phyloP scores from a whole-genome alignment of 441 rosid species.

The Geranium incanum region DNA sequence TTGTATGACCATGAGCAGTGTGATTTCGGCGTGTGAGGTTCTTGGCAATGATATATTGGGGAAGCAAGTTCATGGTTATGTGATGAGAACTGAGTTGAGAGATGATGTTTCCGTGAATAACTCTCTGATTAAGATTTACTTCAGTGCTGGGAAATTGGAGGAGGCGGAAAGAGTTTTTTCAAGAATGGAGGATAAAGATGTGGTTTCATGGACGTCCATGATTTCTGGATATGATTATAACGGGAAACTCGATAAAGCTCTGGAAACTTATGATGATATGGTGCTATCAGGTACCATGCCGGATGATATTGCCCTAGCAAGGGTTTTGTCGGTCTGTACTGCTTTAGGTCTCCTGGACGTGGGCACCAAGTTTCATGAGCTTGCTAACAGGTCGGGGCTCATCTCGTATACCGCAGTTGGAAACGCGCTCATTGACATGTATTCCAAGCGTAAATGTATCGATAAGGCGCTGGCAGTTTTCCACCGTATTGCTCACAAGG shows the following conservation, averaged over 20 bases:
- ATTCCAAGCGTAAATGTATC: constrained; percentile 73
- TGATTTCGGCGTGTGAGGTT: constrained; percentile 66
- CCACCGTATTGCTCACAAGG: constrained; percentile 51
- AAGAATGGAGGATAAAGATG: constrained; percentile 53
- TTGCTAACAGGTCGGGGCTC: constrained; percentile 52
- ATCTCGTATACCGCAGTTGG: constrained; percentile 57
- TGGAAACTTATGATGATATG: constrained; percentile 61
- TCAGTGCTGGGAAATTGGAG: constrained; percentile 40
- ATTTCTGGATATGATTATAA: constrained; percentile 65
- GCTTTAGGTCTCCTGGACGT: constrained; percentile 50
- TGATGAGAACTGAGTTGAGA: constrained; percentile 36
- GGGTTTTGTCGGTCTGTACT: constrained; percentile 76
- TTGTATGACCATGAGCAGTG: constrained; percentile 75
- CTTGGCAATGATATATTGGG: constrained; percentile 57
- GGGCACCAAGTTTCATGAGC: constrained; percentile 67
- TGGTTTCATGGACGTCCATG: constrained; percentile 83
- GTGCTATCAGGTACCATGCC: constrained; percentile 44
- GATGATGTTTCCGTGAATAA: constrained; percentile 53
- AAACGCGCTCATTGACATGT: constrained; percentile 78
- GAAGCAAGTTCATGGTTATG: constrained; percentile 59
- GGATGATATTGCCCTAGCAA: constrained; percentile 70
- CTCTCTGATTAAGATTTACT: constrained; percentile 66
- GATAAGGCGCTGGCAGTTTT: constrained; percentile 79
- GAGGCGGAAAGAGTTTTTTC: constrained; percentile 64
- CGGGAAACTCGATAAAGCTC: constrained; percentile 48